These are phyloP conservation scores for Penicillium sp. DNA, from an alignment of 2,329 filamentous ascomycete species.

Conservation along the genomic window DNA sequence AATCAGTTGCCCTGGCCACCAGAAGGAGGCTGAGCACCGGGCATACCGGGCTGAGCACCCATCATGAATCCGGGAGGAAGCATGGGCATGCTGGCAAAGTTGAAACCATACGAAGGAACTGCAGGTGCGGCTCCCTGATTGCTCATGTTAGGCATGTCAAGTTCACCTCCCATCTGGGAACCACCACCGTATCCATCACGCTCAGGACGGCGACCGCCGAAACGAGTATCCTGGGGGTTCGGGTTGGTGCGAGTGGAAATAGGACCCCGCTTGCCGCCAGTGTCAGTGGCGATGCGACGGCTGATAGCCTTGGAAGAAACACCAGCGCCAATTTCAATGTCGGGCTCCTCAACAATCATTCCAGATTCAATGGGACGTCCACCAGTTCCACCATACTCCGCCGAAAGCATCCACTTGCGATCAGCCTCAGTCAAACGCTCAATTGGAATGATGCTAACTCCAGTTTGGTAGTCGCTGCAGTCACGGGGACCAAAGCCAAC, in stretches of 20 bases:
- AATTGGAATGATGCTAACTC: conserved; percentile 91
- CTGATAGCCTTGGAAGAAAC: conserved; percentile 81
- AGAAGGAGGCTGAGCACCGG: conserved; percentile 38
- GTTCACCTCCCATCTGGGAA: conserved; percentile 17
- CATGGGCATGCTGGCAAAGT: conserved; percentile 50
- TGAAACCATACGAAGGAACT: conserved; percentile 56
- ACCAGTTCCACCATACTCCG: conserved; percentile 88
- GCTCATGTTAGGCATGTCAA: conserved; percentile 37
- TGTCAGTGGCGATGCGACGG: conserved; percentile 51
- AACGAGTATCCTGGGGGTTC: conserved; percentile 23
- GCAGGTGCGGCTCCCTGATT: conserved; percentile 53
- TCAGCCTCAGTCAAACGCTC: conserved; percentile 91
- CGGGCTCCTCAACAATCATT: conserved; percentile 91
- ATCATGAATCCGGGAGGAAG: conserved; percentile 50
- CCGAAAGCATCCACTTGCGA: conserved; percentile 93
- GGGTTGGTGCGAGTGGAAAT: conserved; percentile 44
- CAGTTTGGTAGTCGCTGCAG: conserved; percentile 92
- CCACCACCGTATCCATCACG: conserved; percentile 33
- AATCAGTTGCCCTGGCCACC: conserved; percentile 36
- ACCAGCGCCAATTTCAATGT: conserved; percentile 96
- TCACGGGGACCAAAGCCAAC: conserved; percentile 96
- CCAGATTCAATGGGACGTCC: conserved; percentile 76
- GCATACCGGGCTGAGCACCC: conserved; percentile 34
- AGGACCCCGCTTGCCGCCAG: conserved; percentile 50
- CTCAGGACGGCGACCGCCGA: conserved; percentile 31